Base-by-base conservation (phyloP, 805 yeast species). In the Metschnikowia lochheadii region DNA sequence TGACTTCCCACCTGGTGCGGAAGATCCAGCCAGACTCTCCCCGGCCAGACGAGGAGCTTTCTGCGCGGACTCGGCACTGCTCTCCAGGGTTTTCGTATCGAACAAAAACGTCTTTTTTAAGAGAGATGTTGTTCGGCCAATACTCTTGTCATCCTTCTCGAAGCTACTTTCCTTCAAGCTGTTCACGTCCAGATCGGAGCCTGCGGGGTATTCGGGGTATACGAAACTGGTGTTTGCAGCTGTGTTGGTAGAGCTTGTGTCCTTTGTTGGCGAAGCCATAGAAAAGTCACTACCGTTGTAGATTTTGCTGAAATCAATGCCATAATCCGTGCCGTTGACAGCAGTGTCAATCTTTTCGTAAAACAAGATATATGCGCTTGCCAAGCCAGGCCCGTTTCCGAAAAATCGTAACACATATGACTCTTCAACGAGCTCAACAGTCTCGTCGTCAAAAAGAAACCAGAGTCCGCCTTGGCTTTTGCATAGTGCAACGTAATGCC, bases 401-500 rank as follows among this genome's bases (percentile, higher is more conserved):
- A 89, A 85, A 62, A 91, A 94, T 58, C 86, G 80, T 65, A 83
- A 77, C 3, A 94, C 97, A 57, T 85, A 89, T 38, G 80, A 73
- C 54, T 89, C 96, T 56, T 85, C 89, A 8, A 94, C 90, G 14
- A 85, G 72, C 64, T 92, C 97, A 1, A 92, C 97, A 5, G 94
- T 84, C 66, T 94, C 98, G 65, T 94, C 99, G 65, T 94, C 99
- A 69, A 88, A 94, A 50, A 94, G 69, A 31, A 94, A 70, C 99
- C 99, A 94, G 0, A 96, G 91, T 38, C 81, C 80, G 20, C 79
- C 75, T 48, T 80, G 83, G 5, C 90, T 85, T 63, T 89, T 89
- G 52, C 94, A 85, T 5, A 94, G 72, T 0, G 96, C 79, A 8
- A 94, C 92, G 65, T 94, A 94, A 65, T 94, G 99, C 0, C 99